phyloP scores from a whole-genome alignment of 164 flowering plant genomes.

The Tetracentron sinense region DNA sequence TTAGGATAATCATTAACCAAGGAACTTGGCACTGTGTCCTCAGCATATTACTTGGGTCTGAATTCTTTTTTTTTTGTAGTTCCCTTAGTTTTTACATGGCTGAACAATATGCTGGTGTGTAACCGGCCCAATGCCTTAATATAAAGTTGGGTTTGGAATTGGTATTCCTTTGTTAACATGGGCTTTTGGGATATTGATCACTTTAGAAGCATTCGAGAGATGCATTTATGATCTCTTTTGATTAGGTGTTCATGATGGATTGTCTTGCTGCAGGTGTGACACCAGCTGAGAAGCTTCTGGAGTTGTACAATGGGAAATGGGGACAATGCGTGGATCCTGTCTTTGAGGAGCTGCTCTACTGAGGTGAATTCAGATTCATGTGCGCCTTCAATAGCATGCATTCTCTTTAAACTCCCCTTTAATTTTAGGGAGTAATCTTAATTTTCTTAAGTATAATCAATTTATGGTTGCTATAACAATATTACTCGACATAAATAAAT shows the following conservation, averaged over 20 bases:
- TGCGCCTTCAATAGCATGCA: neutral
- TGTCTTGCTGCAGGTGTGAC: constrained; percentile 57
- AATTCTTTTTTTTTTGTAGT: no score
- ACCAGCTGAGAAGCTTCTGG: constrained; percentile 93
- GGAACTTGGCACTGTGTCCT: no score
- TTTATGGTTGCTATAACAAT: neutral
- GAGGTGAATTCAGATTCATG: constrained; percentile 16
- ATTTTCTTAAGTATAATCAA: neutral
- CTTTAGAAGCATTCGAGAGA: no score
- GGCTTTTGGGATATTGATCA: neutral
- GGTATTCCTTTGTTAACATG: neutral
- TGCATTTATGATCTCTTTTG: neutral
- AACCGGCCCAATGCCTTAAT: no score
- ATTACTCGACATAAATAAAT: neutral
- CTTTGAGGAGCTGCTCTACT: constrained; percentile 85
- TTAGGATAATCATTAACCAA: no score
- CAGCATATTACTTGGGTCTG: no score
- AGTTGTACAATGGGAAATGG: constrained; percentile 83
- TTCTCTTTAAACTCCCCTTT: neutral
- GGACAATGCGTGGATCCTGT: constrained; percentile 77
- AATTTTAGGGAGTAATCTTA: constrained; percentile 2
- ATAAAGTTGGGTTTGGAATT: no score
- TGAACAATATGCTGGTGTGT: no score
- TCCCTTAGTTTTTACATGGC: no score
- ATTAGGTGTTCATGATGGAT: neutral